These are phyloP conservation scores for Fraxinus excelsior DNA, from an alignment of 257 asterid species.

Conservation along the genomic window DNA sequence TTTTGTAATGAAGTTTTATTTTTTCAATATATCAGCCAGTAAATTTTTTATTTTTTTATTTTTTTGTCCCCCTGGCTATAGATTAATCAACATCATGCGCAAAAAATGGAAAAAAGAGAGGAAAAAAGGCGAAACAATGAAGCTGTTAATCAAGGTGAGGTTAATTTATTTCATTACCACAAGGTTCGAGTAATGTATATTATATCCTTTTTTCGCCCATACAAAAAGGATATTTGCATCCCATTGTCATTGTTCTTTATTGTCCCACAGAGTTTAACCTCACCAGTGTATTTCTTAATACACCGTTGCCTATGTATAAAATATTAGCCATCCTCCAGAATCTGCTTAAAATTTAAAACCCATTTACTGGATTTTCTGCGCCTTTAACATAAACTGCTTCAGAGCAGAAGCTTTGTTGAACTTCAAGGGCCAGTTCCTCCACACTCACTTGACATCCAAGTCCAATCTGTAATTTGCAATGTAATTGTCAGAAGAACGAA, in stretches of 20 bases:
- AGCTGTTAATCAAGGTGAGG: not conserved
- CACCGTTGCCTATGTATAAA: not conserved
- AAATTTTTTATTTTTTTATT: too few relatives aligned
- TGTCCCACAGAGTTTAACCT: not conserved
- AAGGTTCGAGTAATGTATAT: not conserved
- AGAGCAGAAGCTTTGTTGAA: constrained; percentile 75
- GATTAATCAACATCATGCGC: too few relatives aligned
- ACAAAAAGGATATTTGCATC: not conserved
- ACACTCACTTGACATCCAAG: constrained; percentile 87
- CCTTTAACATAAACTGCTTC: constrained; percentile 35
- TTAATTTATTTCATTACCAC: not conserved
- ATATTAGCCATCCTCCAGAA: not conserved
- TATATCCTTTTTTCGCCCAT: not conserved
- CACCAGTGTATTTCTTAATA: not conserved
- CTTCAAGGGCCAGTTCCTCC: constrained; percentile 84
- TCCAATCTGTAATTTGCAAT: constrained; percentile 61
- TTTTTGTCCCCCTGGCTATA: too few relatives aligned
- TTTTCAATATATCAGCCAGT: too few relatives aligned
- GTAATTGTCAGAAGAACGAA: not conserved
- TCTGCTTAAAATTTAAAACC: not conserved
- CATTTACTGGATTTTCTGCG: constrained; percentile 1
- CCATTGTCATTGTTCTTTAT: not conserved
- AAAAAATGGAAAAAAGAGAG: not conserved
- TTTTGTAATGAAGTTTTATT: too few relatives aligned
- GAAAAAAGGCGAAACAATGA: not conserved